Conservation (phyloP, 345 rosid species). For the Aurinia saxatilis region DNA sequence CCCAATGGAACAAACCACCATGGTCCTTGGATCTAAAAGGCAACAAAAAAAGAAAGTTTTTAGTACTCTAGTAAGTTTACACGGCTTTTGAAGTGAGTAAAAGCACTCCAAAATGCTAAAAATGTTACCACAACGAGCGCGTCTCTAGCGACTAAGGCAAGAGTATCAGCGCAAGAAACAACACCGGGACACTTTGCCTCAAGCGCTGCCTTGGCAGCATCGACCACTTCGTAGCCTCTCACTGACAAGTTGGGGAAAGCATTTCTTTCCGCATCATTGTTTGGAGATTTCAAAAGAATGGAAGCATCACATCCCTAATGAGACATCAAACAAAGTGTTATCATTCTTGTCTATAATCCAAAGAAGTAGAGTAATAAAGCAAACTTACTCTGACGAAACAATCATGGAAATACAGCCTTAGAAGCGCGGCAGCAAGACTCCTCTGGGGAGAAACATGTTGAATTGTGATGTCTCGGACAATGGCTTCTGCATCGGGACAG, state of each 20-base stretch:
- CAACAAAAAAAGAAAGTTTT: neutral
- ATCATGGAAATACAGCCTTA: slow-evolving; percentile 52
- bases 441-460: slow-evolving; percentile 26
- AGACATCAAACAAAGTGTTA: neutral
- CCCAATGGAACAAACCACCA: slow-evolving; percentile 54
- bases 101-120: neutral
- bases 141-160: slow-evolving; percentile 55
- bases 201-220: slow-evolving; percentile 36
- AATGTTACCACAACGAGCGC: slow-evolving; percentile 34
- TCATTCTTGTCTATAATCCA: too few species aligned
- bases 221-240: slow-evolving; percentile 43
- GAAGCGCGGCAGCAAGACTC: slow-evolving; percentile 40
- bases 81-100: neutral
- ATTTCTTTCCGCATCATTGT: slow-evolving; percentile 38
- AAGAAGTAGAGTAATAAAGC: neutral
- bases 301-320: slow-evolving; percentile 56
- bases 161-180: slow-evolving; percentile 66
- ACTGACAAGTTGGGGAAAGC: slow-evolving; percentile 33
- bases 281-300: slow-evolving; percentile 35
- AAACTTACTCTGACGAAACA: slow-evolving; percentile 44
- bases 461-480: slow-evolving; percentile 16
- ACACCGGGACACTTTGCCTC: slow-evolving; percentile 37
- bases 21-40: slow-evolving; percentile 44
- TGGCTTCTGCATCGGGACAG: slow-evolving; percentile 37
- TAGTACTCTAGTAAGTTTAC: neutral